phyloP scores from a whole-genome alignment of 257 asterid species.

The Osmanthus fragrans region DNA sequence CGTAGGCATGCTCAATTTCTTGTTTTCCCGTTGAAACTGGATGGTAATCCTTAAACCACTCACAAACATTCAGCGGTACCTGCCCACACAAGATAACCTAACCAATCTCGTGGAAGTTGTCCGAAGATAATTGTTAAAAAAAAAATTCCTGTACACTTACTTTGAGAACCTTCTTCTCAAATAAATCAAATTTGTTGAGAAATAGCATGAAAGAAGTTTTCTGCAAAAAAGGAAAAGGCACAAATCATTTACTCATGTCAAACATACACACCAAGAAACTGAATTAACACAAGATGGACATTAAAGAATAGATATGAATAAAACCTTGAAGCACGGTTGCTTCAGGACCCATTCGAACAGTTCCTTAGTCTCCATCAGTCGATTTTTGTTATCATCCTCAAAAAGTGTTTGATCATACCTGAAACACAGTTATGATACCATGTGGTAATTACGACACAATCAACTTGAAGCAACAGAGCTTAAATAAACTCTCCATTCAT shows the following conservation, averaged over 20 bases:
- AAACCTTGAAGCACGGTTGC: slow-evolving; percentile 98
- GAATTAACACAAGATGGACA: no score
- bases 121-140: not conserved
- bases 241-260: not conserved
- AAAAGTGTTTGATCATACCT: slow-evolving; percentile 95
- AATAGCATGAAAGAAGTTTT: slow-evolving; percentile 96
- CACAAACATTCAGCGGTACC: slow-evolving; percentile 89
- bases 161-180: slow-evolving; percentile 88
- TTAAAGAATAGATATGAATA: not conserved
- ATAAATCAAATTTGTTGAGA: slow-evolving; percentile 95
- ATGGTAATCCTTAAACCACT: slow-evolving; percentile 96
- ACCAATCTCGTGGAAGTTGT: slow-evolving; percentile 23
- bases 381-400: slow-evolving; percentile 90
- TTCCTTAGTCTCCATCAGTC: slow-evolving; percentile 96
- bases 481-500: no score
- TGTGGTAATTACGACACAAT: slow-evolving; percentile 9
- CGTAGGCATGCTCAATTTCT: slow-evolving; percentile 96
- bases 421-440: slow-evolving; percentile 24
- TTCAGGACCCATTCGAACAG: slow-evolving; percentile 95
- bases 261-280: not conserved
- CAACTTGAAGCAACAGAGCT: not conserved
- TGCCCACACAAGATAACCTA: slow-evolving; percentile 32
- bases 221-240: slow-evolving; percentile 45
- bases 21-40: slow-evolving; percentile 87
- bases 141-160: slow-evolving; percentile 47